phyloP scores from a whole-genome alignment of 495 filamentous ascomycete genomes.

The Penicillium canariense region DNA sequence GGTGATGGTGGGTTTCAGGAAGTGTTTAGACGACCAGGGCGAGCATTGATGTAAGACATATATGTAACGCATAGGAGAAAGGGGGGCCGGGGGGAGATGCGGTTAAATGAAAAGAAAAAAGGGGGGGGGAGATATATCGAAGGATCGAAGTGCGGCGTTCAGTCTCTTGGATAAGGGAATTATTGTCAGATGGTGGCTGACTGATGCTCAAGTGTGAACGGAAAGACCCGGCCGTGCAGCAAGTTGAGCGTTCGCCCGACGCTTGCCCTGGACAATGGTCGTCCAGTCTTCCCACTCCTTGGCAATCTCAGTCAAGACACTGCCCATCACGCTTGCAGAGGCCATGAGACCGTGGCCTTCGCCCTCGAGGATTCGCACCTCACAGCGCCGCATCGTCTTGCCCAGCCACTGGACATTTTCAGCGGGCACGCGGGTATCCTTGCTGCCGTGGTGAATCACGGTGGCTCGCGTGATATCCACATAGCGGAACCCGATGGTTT shows the following conservation, averaged over 20 bases:
- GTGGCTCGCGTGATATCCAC: conserved; percentile 89
- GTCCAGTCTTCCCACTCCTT: conserved; percentile 95
- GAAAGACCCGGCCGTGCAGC: conserved; percentile 23
- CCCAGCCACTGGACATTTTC: conserved; percentile 95
- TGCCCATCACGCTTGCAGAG: conserved; percentile 86
- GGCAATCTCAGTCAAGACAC: conserved; percentile 88
- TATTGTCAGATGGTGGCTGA: too few relatives aligned
- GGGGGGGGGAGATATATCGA: too few relatives aligned
- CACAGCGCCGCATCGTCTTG: conserved; percentile 87
- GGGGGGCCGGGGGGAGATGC: too few relatives aligned
- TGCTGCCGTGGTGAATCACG: conserved; percentile 90
- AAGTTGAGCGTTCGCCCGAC: conserved; percentile 29
- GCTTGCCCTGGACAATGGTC: conserved; percentile 55
- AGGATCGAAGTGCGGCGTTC: neutral
- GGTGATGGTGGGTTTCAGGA: conserved; percentile 19
- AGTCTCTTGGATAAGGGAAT: neutral
- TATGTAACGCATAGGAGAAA: conserved; percentile 1
- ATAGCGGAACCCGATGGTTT: conserved; percentile 94
- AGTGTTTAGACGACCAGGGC: conserved; percentile 6
- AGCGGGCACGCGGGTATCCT: conserved; percentile 87
- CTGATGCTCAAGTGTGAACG: conserved; percentile 19
- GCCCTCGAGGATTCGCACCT: conserved; percentile 85
- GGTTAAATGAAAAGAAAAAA: neutral
- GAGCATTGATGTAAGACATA: neutral
- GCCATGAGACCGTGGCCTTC: conserved; percentile 98